These are phyloP conservation scores for Stachybotrys elegans DNA, from an alignment of 2,329 filamentous ascomycete genomes.

Conservation along the genomic window DNA sequence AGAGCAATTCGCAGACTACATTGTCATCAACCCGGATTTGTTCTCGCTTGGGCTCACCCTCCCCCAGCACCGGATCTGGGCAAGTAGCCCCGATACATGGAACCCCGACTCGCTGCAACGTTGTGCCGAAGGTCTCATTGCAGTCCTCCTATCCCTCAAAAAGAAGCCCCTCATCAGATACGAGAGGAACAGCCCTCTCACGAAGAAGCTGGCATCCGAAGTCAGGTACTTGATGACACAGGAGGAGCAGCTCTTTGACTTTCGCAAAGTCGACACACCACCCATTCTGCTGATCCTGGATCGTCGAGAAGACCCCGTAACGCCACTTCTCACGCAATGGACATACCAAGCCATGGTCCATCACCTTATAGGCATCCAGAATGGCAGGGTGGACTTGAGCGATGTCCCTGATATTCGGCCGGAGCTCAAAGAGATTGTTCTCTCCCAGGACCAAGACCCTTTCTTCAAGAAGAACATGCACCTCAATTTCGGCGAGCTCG, in stretches of 20 bases:
- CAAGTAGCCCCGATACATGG: constrained; percentile 77
- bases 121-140: constrained; percentile 81
- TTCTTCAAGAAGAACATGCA: constrained; percentile 99
- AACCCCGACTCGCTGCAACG: constrained; percentile 83
- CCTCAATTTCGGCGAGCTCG: constrained; percentile 91
- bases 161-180: constrained; percentile 96
- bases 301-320: constrained; percentile 89
- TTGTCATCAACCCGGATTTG: constrained; percentile 91
- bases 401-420: constrained; percentile 78
- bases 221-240: constrained; percentile 90
- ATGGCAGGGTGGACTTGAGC: constrained; percentile 87
- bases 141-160: constrained; percentile 81
- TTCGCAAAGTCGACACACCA: constrained; percentile 88
- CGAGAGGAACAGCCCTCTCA: constrained; percentile 81
- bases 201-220: constrained; percentile 91
- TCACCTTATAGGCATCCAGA: constrained; percentile 87
- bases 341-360: constrained; percentile 99
- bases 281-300: constrained; percentile 89
- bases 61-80: constrained; percentile 76
- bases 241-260: constrained; percentile 95
- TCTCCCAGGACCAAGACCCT: constrained; percentile 94
- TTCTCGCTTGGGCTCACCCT: constrained; percentile 73
- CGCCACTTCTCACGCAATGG: constrained; percentile 92
- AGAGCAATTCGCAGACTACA: constrained; percentile 94
- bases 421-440: constrained; percentile 87